Evolutionary conservation across 768 basidiomycete genomes (phyloP).

Genomic region (Gymnopilus junonius): DNA sequence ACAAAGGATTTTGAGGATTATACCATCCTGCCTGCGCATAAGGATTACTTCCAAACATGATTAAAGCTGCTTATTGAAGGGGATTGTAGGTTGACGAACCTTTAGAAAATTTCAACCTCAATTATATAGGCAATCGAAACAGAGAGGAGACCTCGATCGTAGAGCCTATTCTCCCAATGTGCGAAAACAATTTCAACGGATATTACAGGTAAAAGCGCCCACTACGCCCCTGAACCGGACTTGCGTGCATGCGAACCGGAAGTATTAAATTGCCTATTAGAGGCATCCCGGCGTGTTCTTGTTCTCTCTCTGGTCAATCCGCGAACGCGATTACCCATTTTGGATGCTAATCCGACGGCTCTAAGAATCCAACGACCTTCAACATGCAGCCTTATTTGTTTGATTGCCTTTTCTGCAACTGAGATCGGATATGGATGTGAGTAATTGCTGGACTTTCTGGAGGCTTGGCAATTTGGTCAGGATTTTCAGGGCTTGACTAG

Average conservation of each 20-base stretch:
- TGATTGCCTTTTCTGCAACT: neutral
- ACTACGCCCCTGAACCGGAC: neutral
- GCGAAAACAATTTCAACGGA: neutral
- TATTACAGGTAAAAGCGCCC: neutral
- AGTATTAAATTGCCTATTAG: neutral
- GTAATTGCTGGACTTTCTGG: neutral
- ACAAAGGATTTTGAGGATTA: constrained; percentile 30
- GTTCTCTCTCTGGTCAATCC: neutral
- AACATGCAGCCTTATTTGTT: neutral
- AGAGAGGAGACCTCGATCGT: neutral
- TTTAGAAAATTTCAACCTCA: neutral
- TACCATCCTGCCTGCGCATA: constrained; percentile 34
- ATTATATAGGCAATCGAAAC: neutral
- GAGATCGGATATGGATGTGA: neutral
- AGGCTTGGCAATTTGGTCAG: neutral
- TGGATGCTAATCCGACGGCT: neutral
- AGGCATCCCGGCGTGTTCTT: neutral
- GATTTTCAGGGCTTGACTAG: neutral
- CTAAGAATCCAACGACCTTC: neutral
- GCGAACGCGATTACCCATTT: neutral
- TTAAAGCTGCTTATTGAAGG: too few relatives aligned
- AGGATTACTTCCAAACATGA: constrained; percentile 32
- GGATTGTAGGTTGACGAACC: neutral
- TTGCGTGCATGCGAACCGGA: neutral
- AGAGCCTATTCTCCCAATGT: neutral